These are phyloP conservation scores for Akanthomyces lecanii DNA, from an alignment of 2,329 filamentous ascomycete species.

Conservation along the genomic window DNA sequence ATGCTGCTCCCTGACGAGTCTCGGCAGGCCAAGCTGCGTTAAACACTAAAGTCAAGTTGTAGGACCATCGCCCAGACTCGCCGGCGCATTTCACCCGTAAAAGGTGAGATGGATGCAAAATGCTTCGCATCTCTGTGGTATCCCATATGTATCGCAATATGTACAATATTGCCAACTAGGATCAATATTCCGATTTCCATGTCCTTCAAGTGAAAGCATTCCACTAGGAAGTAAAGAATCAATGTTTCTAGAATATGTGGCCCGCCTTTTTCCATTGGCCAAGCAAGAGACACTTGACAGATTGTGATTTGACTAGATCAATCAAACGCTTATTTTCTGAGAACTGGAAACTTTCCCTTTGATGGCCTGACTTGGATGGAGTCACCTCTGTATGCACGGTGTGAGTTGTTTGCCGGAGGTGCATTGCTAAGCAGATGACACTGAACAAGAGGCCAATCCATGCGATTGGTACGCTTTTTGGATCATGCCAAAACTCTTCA, in stretches of 20 bases:
- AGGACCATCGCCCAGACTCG: slow-evolving; percentile 1
- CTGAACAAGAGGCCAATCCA: slow-evolving; percentile 10
- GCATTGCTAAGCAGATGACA: neutral
- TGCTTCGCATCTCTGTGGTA: slow-evolving; percentile 38
- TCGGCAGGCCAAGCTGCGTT: neutral
- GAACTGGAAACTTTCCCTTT: neutral
- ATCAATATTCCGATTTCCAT: slow-evolving; percentile 33
- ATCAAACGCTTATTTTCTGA: neutral
- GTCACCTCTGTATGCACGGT: neutral
- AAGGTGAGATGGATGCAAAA: neutral
- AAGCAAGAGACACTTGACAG: slow-evolving; percentile 34
- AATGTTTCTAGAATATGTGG: slow-evolving; percentile 38
- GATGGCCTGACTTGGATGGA: neutral
- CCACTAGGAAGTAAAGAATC: slow-evolving; percentile 31
- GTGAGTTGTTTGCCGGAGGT: neutral
- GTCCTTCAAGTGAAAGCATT: slow-evolving; percentile 29
- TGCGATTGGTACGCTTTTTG: neutral
- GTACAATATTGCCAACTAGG: slow-evolving; percentile 31
- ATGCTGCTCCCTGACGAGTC: neutral
- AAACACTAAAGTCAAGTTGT: neutral
- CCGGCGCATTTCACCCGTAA: neutral
- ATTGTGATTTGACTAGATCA: slow-evolving; percentile 26
- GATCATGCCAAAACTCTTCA: neutral
- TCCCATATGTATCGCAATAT: slow-evolving; percentile 36
- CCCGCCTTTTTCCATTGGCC: slow-evolving; percentile 40